Percentiles rank a stretch among this genome's conserved stretches.
Conservation (phyloP, 2,329 filamentous ascomycete genomes). For the Talaromyces sp. region DNA sequence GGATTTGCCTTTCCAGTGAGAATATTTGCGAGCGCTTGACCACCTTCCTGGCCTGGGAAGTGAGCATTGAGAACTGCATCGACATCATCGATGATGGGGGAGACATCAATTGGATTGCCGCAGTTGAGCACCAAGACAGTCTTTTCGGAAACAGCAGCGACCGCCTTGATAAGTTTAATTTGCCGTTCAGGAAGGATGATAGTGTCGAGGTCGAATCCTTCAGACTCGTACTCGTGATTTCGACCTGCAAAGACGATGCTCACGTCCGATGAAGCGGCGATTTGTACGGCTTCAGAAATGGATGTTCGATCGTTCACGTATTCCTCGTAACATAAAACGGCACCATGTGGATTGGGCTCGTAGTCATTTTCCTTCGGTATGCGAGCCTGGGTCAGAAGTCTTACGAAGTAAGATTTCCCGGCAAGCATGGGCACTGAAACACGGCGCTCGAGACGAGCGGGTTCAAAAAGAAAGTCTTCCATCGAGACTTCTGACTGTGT, state of each 20-base stretch:
- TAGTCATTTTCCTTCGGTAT: slow-evolving; percentile 17
- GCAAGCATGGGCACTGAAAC: slow-evolving; percentile 13
- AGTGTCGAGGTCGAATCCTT: slow-evolving; percentile 60
- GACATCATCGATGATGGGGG: slow-evolving; percentile 47
- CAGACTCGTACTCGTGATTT: slow-evolving; percentile 68
- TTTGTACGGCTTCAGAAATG: slow-evolving; percentile 54
- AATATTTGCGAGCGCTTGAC: slow-evolving; percentile 74
- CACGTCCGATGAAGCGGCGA: slow-evolving; percentile 60
- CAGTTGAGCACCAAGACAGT: slow-evolving; percentile 21
- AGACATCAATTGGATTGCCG: slow-evolving; percentile 28
- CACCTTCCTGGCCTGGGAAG: slow-evolving; percentile 81
- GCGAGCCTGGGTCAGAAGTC: slow-evolving; percentile 16
- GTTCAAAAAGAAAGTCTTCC: slow-evolving; percentile 23
- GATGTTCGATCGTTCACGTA: slow-evolving; percentile 5
- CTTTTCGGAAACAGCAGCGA: slow-evolving; percentile 18
- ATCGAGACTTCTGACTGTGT: slow-evolving; percentile 10
- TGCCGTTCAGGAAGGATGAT: slow-evolving; percentile 26
- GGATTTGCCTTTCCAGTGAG: slow-evolving; percentile 72
- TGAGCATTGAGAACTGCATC: slow-evolving; percentile 69
- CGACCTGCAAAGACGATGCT: slow-evolving; percentile 25
- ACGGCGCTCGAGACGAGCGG: slow-evolving; percentile 16
- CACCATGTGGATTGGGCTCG: slow-evolving; percentile 16
- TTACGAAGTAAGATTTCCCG: slow-evolving; percentile 11
- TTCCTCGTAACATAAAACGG: slow-evolving; percentile 9
- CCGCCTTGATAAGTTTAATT: slow-evolving; percentile 21